Conservation (phyloP, 306 rosid genomes). For the Vigna reflexopilosa region DNA sequence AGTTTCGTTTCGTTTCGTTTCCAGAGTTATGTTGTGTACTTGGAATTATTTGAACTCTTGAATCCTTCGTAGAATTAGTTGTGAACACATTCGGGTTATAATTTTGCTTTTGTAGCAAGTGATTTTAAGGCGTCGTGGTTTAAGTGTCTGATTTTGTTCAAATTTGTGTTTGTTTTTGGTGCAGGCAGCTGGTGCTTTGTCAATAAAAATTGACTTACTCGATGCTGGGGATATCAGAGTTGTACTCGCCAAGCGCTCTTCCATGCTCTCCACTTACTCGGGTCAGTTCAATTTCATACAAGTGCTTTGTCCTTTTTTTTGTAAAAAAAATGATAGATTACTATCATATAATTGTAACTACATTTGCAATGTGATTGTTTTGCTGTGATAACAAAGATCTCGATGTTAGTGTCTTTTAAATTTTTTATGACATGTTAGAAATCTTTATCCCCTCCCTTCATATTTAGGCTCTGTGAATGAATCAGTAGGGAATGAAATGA, state of each 20-base stretch:
- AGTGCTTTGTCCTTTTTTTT: slow-evolving; percentile 28
- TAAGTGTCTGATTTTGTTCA: slow-evolving; percentile 29
- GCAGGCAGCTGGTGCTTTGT: slow-evolving; percentile 99
- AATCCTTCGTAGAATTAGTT: not conserved
- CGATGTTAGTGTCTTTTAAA: too few species aligned
- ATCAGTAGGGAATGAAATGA: not conserved
- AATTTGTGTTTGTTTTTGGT: slow-evolving; percentile 10
- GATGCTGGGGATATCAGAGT: slow-evolving; percentile 86
- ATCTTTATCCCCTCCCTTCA: not conserved
- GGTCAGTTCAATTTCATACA: slow-evolving; percentile 54
- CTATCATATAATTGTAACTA: too few species aligned
- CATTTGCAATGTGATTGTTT: too few species aligned
- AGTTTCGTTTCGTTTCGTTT: not conserved
- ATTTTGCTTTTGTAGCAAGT: not conserved
- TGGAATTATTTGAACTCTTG: not conserved
- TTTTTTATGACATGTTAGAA: too few species aligned
- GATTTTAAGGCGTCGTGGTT: slow-evolving; percentile 12
- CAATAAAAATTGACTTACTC: slow-evolving; percentile 66
- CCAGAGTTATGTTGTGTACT: not conserved
- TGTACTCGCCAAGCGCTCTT: slow-evolving; percentile 83
- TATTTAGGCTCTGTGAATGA: not conserved
- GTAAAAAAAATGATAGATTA: too few species aligned
- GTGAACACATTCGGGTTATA: slow-evolving; percentile 5
- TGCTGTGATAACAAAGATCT: too few species aligned
- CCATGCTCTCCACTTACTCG: slow-evolving; percentile 77